These are phyloP conservation scores for Colletotrichum spinosum DNA, from an alignment of 2,329 filamentous ascomycete genomes.

Conservation along the genomic window DNA sequence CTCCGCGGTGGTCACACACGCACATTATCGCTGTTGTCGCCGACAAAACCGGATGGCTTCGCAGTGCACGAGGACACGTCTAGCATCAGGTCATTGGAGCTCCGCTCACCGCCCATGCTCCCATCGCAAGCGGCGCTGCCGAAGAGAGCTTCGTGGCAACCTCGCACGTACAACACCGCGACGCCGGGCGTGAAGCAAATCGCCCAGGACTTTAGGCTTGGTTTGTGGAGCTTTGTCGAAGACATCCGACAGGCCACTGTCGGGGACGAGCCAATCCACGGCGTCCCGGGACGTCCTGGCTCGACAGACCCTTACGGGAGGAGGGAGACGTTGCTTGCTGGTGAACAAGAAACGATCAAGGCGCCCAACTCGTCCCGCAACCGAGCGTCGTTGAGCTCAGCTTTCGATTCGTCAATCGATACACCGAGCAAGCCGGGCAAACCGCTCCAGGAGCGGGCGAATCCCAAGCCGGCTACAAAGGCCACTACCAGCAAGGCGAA, in stretches of 20 bases:
- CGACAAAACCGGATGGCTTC: constrained; percentile 61
- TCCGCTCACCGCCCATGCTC: constrained; percentile 42
- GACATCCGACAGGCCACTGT: constrained; percentile 96
- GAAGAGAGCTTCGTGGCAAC: constrained; percentile 72
- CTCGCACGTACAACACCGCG: constrained; percentile 58
- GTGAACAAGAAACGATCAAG: constrained; percentile 61
- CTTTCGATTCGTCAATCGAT: constrained; percentile 52
- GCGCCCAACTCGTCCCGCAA: constrained; percentile 54
- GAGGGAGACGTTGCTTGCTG: constrained; percentile 38
- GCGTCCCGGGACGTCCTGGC: constrained; percentile 45
- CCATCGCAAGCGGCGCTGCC: constrained; percentile 53
- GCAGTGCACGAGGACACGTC: constrained; percentile 59
- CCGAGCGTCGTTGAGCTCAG: constrained; percentile 50
- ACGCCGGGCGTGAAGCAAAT: constrained; percentile 75
- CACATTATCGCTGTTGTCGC: constrained; percentile 85
- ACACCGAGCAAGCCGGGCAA: constrained; percentile 48
- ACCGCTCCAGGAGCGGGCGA: constrained; percentile 40
- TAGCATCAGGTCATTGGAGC: constrained; percentile 52
- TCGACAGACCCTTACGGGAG: constrained; percentile 24
- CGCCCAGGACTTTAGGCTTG: constrained; percentile 88
- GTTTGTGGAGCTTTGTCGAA: constrained; percentile 94
- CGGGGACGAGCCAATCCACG: constrained; percentile 86
- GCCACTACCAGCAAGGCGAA: constrained; percentile 54
- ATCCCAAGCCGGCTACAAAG: constrained; percentile 52
- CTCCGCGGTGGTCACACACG: constrained; percentile 75